Base-by-base conservation (phyloP, 352 stramenopile genomes). In the Phytophthora sansomeana region DNA sequence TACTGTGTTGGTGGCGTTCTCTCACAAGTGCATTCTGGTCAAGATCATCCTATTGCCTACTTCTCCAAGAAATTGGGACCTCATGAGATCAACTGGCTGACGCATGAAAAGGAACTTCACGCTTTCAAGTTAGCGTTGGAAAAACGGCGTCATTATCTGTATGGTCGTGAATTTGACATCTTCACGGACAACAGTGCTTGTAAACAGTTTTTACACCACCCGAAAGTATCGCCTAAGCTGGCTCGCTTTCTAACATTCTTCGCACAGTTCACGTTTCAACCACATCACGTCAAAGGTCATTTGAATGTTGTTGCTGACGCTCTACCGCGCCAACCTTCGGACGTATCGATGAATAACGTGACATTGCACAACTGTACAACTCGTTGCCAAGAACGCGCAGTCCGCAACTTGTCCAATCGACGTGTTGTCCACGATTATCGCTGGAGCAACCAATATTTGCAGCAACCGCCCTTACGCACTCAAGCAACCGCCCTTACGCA, bases 51-150 rank as follows among this genome's bases (percentile, higher is more conserved):
- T 3, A 28, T 62, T 39, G 13, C 19, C 13, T 62, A 57, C 16
- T 63, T 30, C 16, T 58, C 35, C 0, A 69, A 58, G 21, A 55
- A 59, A 19, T n/a, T 66, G 4, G 49, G 47, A 26, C 21, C 19
- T 1, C 41, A 44, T 17, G 35, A 67, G 17, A 30, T 48, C n/a
- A 72, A 72, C 9, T 67, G 63, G 33, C 50, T 49, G 8, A 58
- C 43, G 16, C 61, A 63, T 39, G 28, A 69, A 48, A 70, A 70
- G 5, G 55, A 75, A 43, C 17, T 63, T 3, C 43, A 64, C 14
- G 50, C 60, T 5, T 70, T 75, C 17, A 67, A 64, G 24, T 8
- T 48, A 10, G 67, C 42, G 5, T 39, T 67, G 1, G 36, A 58
- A 6, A 59, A 68, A 29, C 65, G 51, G 30, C 38, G 39, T 19